Base-by-base conservation (phyloP, 805 yeast genomes). In the Komagataella mondaviorum region DNA sequence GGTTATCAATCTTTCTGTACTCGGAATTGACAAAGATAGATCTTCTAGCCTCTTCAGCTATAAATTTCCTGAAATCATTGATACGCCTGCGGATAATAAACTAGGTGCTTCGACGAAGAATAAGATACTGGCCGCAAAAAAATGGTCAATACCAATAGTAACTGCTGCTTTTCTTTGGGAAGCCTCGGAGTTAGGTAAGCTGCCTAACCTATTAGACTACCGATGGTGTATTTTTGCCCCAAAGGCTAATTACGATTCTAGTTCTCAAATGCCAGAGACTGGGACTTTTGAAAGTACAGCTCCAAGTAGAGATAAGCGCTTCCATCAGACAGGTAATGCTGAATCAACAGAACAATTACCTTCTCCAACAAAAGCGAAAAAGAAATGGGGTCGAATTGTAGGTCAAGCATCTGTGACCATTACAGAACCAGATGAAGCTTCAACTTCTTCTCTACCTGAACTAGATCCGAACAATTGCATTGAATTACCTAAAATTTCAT, bases 171-270 rank as follows among this genome's bases (percentile, higher is more conserved):
- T 70, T 55, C 51, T 81, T 3, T 80, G 83, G 77, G 79, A 78
- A 55, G 62, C 71, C 6, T 58, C 76, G 30, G 69, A 72, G 50
- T 52, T 54, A 4, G 72, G 73, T 1, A 49, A 51, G 1, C 55
- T 61, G 12, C 78, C 78, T 6, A 70, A 70, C 48, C 56, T 80
- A 2, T 58, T 69, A 51, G 75, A 77, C 52, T 64, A 68, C 22
- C 61, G 65, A 44, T 80, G 85, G 84, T 79, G 85, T 57, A 61
- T 81, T 1, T 78, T 68, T 61, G 79, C 78, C 16, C 81, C 81
- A 1, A 30, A 30, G 39, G 4, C 14, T 30, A 14, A 30, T 8
- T 8, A 14, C 14, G 39, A 10, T 30, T 10, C 39, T 30, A 30
- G 39, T 30, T 30, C 14, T 30, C 39, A 6, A 8, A 30, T 1